Base-by-base conservation (phyloP, 1,284 basidiomycete species). In the Cryptococcus floricola region DNA sequence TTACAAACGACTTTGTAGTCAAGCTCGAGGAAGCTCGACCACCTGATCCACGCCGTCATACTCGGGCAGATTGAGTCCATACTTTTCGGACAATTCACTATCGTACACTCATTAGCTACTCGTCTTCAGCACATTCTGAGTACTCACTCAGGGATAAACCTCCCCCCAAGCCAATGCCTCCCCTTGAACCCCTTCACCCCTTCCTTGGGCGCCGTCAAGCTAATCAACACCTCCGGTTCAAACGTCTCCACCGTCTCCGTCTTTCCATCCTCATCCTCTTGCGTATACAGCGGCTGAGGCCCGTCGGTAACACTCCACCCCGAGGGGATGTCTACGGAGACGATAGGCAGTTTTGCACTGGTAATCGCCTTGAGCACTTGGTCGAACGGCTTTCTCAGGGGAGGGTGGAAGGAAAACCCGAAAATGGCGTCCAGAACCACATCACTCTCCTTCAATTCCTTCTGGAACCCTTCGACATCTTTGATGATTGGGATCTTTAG, bases 341-440 rank as follows among this genome's bases (percentile, higher is more conserved):
- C 83, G 64, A 95, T 88, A 0, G 92, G 91, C 13, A 87, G 77
- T 4, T 80, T 76, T 6, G 86, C 86, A 25, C 79, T 70, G 1
- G 83, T 80, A 50, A 98, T 80, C 3, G 87, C 78, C 1, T 83
- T 80, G 2, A 98, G 81, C 14, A 87, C 86, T 0, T 76, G 69
- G 66, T 91, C 86, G 76, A 98, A 99, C 0, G 96, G 96, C 3
- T 87, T 78, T 12, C 96, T 86, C 5, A 92, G 82, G 25, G 92
- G 92, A 1, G 83, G 88, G 64, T 88, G 82, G 83, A 98, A 99
- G 1, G 92, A 96, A 79, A 99, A 98, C 4, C 96, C 95, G 66
- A 99, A 99, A 60, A 98, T 89, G 9, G 93, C 90, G 71, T 98
- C 96, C 47, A 98, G 81, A 16, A 98, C 83, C 34, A 97, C 86